Conservation (phyloP, 441 rosid species). For the Aleurites moluccanus region DNA sequence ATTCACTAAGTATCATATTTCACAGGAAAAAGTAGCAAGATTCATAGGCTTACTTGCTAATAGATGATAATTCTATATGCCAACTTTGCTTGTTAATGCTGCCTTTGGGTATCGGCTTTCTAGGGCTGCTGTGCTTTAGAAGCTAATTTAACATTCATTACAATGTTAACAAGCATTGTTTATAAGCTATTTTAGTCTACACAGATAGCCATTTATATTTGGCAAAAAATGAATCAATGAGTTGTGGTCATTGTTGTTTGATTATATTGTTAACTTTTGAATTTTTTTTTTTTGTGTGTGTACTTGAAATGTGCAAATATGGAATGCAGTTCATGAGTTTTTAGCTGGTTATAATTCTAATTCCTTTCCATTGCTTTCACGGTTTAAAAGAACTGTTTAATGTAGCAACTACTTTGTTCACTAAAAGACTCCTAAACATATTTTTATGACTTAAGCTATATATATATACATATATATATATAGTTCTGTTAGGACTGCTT, state of each 20-base stretch:
- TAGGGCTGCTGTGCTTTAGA: background rate
- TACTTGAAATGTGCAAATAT: background rate
- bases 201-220: background rate
- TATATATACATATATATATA: background rate
- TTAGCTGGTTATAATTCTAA: background rate
- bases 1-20: background rate
- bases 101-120: background rate
- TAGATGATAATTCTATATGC: background rate
- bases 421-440: background rate
- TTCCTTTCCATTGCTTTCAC: background rate
- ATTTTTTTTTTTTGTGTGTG: background rate
- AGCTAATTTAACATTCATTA: background rate
- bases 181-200: too few species aligned
- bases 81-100: background rate
- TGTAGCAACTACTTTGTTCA: background rate
- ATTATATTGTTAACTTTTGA: too few species aligned
- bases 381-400: too few species aligned
- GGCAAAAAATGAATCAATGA: background rate
- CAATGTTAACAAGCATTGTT: background rate
- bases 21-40: background rate
- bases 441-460: background rate
- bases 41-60: background rate
- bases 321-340: background rate
- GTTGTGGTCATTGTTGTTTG: background rate
- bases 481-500: background rate